phyloP scores from a whole-genome alignment of 805 yeast genomes.

The Zygosaccharomyces kombuchaensis region DNA sequence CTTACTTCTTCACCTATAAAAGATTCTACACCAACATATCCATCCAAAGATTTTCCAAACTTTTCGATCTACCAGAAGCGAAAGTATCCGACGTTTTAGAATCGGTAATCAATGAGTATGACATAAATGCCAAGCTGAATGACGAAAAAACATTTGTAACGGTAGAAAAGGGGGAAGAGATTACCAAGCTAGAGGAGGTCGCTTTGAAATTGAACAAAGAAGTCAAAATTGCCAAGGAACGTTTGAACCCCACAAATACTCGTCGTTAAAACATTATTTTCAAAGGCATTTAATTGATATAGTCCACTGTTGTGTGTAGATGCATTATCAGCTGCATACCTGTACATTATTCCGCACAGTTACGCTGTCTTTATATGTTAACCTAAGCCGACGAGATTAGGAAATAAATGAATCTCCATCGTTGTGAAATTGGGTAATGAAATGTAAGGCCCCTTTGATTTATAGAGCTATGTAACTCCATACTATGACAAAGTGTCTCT shows the following conservation, averaged over 20 bases:
- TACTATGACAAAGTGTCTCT: neutral
- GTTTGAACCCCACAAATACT: slow-evolving; percentile 25
- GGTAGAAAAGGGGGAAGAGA: slow-evolving; percentile 72
- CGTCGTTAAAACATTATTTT: slow-evolving; percentile 20
- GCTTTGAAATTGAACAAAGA: slow-evolving; percentile 63
- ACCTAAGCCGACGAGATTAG: neutral
- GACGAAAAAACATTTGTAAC: slow-evolving; percentile 58
- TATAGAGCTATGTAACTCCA: neutral
- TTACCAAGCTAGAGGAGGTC: slow-evolving; percentile 80
- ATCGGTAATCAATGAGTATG: slow-evolving; percentile 73
- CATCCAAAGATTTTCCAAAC: slow-evolving; percentile 54
- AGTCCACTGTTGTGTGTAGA: slow-evolving; percentile 8
- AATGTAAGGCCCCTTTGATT: neutral
- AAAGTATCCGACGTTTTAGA: slow-evolving; percentile 61
- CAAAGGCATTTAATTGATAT: slow-evolving; percentile 1
- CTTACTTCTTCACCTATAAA: slow-evolving; percentile 85
- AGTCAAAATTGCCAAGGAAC: slow-evolving; percentile 33
- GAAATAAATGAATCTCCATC: neutral
- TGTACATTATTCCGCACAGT: slow-evolving; percentile 15
- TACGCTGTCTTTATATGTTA: slow-evolving; percentile 10
- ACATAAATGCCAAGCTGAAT: slow-evolving; percentile 66
- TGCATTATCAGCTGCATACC: slow-evolving; percentile 17
- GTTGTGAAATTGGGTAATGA: neutral
- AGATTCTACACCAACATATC: slow-evolving; percentile 72
- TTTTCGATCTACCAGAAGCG: slow-evolving; percentile 58